phyloP scores from a whole-genome alignment of 306 rosid genomes.

The Glycyrrhiza uralensis region DNA sequence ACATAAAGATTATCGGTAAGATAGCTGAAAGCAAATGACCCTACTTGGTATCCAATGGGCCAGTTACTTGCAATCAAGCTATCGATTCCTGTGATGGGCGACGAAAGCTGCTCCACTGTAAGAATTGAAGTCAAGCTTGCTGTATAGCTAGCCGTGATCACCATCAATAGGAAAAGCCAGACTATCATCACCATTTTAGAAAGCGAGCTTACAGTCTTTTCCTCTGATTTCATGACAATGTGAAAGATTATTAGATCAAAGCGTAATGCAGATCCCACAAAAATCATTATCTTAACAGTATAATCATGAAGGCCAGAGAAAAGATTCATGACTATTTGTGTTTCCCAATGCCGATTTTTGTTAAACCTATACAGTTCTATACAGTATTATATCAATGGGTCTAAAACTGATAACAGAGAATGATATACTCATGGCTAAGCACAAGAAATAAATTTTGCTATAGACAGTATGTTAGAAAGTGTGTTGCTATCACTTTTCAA shows the following conservation, averaged over 20 bases:
- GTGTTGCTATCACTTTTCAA: no score
- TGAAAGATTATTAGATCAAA: constrained; percentile 23
- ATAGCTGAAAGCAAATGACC: constrained; percentile 84
- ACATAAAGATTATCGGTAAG: constrained; percentile 65
- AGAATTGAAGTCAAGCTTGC: constrained; percentile 95
- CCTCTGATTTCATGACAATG: constrained; percentile 64
- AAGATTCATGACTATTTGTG: neutral
- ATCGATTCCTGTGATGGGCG: constrained; percentile 84
- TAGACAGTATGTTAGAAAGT: no score
- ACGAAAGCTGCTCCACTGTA: constrained; percentile 85
- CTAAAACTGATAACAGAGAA: neutral
- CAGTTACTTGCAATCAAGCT: constrained; percentile 68
- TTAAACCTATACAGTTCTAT: neutral
- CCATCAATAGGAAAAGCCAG: constrained; percentile 95
- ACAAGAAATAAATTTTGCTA: neutral
- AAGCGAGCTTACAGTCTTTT: constrained; percentile 65
- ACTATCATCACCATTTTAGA: constrained; percentile 92
- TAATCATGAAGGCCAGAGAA: constrained; percentile 9
- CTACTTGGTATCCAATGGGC: constrained; percentile 94
- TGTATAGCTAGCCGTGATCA: constrained; percentile 88
- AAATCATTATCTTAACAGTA: neutral
- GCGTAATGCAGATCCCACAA: constrained; percentile 9
- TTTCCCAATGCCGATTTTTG: no score
- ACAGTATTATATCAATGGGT: neutral
- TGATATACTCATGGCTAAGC: neutral